Conservation (phyloP, 1,139 yeast genomes). For the Magnusiomyces clavatus region DNA sequence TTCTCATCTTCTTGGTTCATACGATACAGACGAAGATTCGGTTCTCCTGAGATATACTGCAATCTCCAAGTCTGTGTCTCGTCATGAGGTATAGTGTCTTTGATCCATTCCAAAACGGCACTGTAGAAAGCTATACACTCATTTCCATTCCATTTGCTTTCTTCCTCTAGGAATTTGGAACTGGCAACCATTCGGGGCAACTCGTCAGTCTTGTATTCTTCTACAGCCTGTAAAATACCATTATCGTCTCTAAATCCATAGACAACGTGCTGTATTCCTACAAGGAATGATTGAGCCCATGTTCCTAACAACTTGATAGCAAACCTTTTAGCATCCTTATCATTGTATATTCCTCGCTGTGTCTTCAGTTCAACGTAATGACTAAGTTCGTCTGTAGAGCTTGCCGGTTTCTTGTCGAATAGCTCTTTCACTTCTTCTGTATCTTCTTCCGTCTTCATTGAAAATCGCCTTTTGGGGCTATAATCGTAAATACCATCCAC, state of each 20-base stretch:
- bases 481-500: constrained; percentile 86
- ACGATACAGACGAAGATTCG: constrained; percentile 37
- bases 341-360: constrained; percentile 44
- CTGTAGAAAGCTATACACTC: constrained; percentile 81
- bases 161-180: constrained; percentile 26
- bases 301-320: constrained; percentile 66
- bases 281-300: constrained; percentile 91
- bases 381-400: constrained; percentile 37
- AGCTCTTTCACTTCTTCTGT: constrained; percentile 5
- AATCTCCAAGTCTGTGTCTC: constrained; percentile 41
- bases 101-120: constrained; percentile 73
- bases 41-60: constrained; percentile 34
- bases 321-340: constrained; percentile 49
- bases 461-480: constrained; percentile 42
- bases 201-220: constrained; percentile 69
- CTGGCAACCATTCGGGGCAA: constrained; percentile 52
- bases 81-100: constrained; percentile 46
- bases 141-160: constrained; percentile 52
- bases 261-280: constrained; percentile 70
- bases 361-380: constrained; percentile 90
- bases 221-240: constrained; percentile 55
- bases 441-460: constrained; percentile 7
- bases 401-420: constrained; percentile 13
- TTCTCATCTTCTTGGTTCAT: constrained; percentile 28
- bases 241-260: constrained; percentile 83